phyloP scores from a whole-genome alignment of 208 protist genomes.

The Balamuthia mandrillaris region DNA sequence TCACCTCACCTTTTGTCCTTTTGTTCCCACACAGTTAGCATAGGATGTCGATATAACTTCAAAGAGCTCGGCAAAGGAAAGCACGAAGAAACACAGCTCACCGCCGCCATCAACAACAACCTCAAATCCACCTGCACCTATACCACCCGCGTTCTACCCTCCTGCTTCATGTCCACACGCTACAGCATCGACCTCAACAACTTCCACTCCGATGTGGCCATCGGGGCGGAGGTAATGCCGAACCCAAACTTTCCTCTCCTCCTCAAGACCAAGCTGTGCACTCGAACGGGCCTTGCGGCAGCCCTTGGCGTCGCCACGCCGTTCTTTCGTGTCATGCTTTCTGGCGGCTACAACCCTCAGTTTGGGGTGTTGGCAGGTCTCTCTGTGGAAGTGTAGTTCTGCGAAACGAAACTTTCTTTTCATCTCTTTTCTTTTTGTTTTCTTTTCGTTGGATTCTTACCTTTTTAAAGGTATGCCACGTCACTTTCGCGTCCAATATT shows the following conservation, averaged over 20 bases:
- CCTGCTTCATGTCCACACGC: neutral
- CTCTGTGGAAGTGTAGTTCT: too few species aligned
- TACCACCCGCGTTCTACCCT: neutral
- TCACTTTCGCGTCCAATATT: too few species aligned
- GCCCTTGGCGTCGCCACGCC: too few species aligned
- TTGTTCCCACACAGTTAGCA: neutral
- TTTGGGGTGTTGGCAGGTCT: too few species aligned
- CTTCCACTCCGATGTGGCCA: slow-evolving; percentile 20
- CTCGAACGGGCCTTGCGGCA: too few species aligned
- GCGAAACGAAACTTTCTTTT: too few species aligned
- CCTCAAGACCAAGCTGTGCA: slow-evolving; percentile 3
- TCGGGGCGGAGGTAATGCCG: neutral
- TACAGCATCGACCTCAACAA: slow-evolving; percentile 1
- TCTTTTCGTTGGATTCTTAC: too few species aligned
- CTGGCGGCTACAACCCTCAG: too few species aligned
- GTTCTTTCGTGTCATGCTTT: too few species aligned
- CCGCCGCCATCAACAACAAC: neutral
- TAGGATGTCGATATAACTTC: neutral
- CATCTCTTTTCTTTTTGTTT: too few species aligned
- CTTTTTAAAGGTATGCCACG: too few species aligned
- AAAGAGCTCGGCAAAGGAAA: neutral
- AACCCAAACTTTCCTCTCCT: neutral
- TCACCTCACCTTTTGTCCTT: neutral
- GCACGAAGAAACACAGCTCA: neutral
- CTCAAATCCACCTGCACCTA: neutral